Evolutionary conservation across 306 rosid genomes (phyloP), one percentile per base, ranked within the genome.

Genomic region (Vigna mungo): DNA sequence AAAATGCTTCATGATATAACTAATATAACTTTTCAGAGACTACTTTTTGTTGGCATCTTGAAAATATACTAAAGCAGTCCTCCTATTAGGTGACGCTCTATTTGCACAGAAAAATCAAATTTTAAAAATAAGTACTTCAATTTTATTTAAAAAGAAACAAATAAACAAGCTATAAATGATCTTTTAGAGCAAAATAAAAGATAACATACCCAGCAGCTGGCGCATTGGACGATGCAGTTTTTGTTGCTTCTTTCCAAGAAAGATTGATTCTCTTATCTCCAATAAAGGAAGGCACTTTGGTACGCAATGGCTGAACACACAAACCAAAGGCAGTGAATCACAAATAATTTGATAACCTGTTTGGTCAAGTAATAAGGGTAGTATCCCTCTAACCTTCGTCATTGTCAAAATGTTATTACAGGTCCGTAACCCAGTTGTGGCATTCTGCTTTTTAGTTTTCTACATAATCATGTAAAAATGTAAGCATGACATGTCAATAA

Each of bases 371-470:
- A 21, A 21, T 60, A 59, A 46, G 18, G 25, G 71, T 12, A 60
- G 83, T 39, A 55, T 36, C 23, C 62, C 46, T 34, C 76, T 74
- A 76, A 92, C 99, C 90, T 92, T 95, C 23, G 96, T 87, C 99
- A 95, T 89, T 39, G 93, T 86, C 86, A 91, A 81, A 86, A 95
- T 89, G 85, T 92, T 95, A 74, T 92, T 92, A 89, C 97, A 95
- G 65, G 97, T 91, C 66, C 96, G 92, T 89, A 95, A 81, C 77
- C 99, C 99, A 59, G 90, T 92, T 69, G 96, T 95, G 30, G 97
- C 89, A 79, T 95, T 92, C 90, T 88, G 96, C 83, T 92, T 93
- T 76, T 92, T 89, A 82, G 96, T 89, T 89, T 91, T 95, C 99
- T 95, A 84, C 75, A 56, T 74, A 77, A 79, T 48, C 20, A 62